phyloP scores from a whole-genome alignment of 345 rosid species.

The Noccaea caerulescens region DNA sequence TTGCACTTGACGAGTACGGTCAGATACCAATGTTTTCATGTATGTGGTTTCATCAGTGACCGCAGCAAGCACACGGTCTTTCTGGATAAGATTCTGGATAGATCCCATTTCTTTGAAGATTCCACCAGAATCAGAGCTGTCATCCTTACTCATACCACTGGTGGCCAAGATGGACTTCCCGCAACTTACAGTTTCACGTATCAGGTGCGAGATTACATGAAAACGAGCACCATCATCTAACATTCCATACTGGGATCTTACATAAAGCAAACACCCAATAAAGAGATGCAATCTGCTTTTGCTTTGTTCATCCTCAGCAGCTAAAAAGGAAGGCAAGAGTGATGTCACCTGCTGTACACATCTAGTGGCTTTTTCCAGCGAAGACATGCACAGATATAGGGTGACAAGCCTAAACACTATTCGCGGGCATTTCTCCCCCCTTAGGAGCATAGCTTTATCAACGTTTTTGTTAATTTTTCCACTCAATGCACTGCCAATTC shows the following conservation, averaged over 20 bases:
- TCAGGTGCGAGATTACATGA: slow-evolving; percentile 87
- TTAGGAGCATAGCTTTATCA: slow-evolving; percentile 93
- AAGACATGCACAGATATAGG: slow-evolving; percentile 76
- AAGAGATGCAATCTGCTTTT: slow-evolving; percentile 87
- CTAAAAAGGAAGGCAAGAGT: slow-evolving; percentile 77
- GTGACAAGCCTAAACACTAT: slow-evolving; percentile 82
- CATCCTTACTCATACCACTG: slow-evolving; percentile 75
- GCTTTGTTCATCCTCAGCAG: slow-evolving; percentile 88
- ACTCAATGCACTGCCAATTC: slow-evolving; percentile 86
- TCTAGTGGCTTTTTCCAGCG: slow-evolving; percentile 83
- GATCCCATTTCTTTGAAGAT: slow-evolving; percentile 66
- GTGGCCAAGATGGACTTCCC: slow-evolving; percentile 85
- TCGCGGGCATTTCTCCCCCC: slow-evolving; percentile 93
- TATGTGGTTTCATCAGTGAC: slow-evolving; percentile 84
- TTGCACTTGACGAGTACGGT: slow-evolving; percentile 70
- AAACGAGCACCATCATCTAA: slow-evolving; percentile 90
- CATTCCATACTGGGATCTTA: slow-evolving; percentile 76
- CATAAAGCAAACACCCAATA: slow-evolving; percentile 82
- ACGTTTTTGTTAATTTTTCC: slow-evolving; percentile 74
- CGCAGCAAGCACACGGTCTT: slow-evolving; percentile 84
- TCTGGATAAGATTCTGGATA: slow-evolving; percentile 79
- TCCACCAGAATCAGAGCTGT: slow-evolving; percentile 62
- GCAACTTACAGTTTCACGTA: slow-evolving; percentile 81
- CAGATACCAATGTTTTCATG: slow-evolving; percentile 61
- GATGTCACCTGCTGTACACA: slow-evolving; percentile 85